Conservation (phyloP, 1,139 yeast genomes). For the Debaryomyces subglobosus region DNA sequence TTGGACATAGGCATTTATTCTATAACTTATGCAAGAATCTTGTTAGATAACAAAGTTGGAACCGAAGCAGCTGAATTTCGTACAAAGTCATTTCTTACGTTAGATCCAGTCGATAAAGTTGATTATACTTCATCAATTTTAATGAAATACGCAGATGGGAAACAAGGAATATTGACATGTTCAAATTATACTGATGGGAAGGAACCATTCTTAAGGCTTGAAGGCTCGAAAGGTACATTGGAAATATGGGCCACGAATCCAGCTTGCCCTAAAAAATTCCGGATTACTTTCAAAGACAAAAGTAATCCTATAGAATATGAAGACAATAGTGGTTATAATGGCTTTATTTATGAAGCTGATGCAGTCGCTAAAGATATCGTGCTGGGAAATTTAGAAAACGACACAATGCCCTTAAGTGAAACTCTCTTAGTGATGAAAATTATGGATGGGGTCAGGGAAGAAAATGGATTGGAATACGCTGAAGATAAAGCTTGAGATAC, state of each 20-base stretch:
- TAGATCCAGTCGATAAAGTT: slow-evolving; percentile 35
- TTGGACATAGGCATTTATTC: slow-evolving; percentile 64
- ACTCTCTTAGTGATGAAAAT: slow-evolving; percentile 44
- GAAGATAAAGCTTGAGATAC: slow-evolving; percentile 22
- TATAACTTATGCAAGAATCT: slow-evolving; percentile 49
- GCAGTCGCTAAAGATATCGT: slow-evolving; percentile 48
- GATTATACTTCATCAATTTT: slow-evolving; percentile 41
- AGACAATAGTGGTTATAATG: slow-evolving; percentile 37
- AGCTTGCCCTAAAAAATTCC: slow-evolving; percentile 34
- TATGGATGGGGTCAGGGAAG: slow-evolving; percentile 48
- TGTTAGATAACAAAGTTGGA: slow-evolving; percentile 39
- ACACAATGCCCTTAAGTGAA: slow-evolving; percentile 45
- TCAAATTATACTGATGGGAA: slow-evolving; percentile 34
- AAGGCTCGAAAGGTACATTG: slow-evolving; percentile 42
- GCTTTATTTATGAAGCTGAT: slow-evolving; percentile 57
- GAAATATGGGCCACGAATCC: slow-evolving; percentile 40
- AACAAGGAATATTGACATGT: slow-evolving; percentile 39
- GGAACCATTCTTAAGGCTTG: slow-evolving; percentile 36
- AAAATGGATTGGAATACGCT: slow-evolving; percentile 46
- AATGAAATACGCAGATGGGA: slow-evolving; percentile 36
- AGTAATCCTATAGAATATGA: slow-evolving; percentile 26
- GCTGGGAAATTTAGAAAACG: slow-evolving; percentile 37
- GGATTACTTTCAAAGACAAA: slow-evolving; percentile 28
- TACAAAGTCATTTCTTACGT: slow-evolving; percentile 32
- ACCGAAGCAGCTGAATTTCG: slow-evolving; percentile 30